Percentiles rank a stretch among this genome's conserved stretches.
Conservation (phyloP, 257 asterid species). For the Solanum neorickii region DNA sequence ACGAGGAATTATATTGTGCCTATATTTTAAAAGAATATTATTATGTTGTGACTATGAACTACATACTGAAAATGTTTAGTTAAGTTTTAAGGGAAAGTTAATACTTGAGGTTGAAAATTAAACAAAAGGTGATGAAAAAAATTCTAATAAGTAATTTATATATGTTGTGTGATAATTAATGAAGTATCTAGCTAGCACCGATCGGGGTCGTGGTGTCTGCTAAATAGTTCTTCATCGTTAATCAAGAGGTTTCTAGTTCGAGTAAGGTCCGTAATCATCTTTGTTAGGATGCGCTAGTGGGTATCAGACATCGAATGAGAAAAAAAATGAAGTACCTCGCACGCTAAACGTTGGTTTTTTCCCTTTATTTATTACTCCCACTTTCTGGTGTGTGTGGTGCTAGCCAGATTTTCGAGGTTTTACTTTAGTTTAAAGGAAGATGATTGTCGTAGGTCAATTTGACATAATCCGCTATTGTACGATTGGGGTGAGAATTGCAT, state of each 20-base stretch:
- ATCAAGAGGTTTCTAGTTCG: fast-evolving
- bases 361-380: not conserved
- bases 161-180: not conserved
- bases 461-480: not conserved
- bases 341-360: no score
- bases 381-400: no score
- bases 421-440: not conserved
- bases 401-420: not conserved
- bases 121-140: not conserved
- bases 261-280: no score
- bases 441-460: not conserved
- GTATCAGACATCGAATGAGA: no score
- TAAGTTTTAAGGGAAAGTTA: not conserved
- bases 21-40: not conserved
- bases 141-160: not conserved
- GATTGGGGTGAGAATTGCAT: not conserved
- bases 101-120: not conserved
- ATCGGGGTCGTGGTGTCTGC: fast-evolving
- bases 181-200: not conserved
- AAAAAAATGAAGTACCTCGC: no score
- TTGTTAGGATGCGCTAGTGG: fast-evolving
- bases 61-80: no score
- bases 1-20: not conserved
- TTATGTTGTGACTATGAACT: not conserved
- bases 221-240: no score